Conservation (phyloP, 2,329 filamentous ascomycete species). For the Leptographium wingfieldii region DNA sequence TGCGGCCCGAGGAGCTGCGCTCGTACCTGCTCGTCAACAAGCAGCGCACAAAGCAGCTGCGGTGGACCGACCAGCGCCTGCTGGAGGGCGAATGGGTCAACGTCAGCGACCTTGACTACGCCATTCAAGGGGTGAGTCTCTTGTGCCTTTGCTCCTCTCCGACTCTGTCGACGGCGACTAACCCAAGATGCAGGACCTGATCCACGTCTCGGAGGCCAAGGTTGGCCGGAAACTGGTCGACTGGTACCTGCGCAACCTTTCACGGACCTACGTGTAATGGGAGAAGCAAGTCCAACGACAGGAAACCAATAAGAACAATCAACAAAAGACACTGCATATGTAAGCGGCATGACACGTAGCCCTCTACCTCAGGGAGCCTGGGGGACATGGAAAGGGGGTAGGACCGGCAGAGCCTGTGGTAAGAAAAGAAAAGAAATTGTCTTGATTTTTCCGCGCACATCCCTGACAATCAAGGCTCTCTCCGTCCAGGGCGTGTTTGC, state of each 20-base stretch:
- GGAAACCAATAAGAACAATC: background rate
- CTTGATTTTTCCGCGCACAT: background rate
- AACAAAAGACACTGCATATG: background rate
- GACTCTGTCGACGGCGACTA: background rate
- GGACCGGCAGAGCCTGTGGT: background rate
- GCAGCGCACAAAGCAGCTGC: slow-evolving; percentile 91
- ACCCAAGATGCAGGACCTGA: slow-evolving; percentile 56
- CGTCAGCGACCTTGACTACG: slow-evolving; percentile 92
- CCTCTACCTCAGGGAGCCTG: background rate
- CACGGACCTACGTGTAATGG: slow-evolving; percentile 68
- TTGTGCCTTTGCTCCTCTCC: background rate
- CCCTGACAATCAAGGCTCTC: too few relatives aligned
- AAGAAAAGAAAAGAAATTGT: background rate
- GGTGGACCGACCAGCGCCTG: slow-evolving; percentile 83
- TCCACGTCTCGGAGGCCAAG: slow-evolving; percentile 98
- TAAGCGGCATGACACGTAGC: background rate
- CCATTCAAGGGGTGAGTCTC: slow-evolving; percentile 72
- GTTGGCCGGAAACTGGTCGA: slow-evolving; percentile 93
- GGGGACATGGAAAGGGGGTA: background rate
- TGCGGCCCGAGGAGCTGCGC: slow-evolving; percentile 89
- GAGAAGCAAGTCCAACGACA: background rate
- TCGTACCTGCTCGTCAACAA: slow-evolving; percentile 95
- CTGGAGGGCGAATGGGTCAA: slow-evolving; percentile 88
- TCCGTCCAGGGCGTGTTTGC: background rate
- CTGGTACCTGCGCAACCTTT: slow-evolving; percentile 97